These are phyloP conservation scores for Stylonectria norvegica DNA, from an alignment of 2,329 filamentous ascomycete genomes.

Conservation along the genomic window DNA sequence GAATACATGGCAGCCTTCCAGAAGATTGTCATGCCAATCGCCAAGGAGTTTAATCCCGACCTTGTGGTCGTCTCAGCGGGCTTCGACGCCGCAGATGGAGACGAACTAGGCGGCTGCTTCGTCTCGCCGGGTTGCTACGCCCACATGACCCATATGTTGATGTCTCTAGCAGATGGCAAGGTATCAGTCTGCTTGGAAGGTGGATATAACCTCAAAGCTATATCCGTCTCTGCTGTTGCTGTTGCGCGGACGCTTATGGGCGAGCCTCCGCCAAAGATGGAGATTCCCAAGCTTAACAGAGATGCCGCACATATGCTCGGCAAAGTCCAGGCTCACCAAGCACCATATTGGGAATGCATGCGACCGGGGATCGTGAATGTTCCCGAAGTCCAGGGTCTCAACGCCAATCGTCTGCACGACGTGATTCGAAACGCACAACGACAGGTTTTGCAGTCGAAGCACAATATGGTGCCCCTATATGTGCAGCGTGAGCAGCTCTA, in stretches of 20 bases:
- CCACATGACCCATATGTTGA: conserved; percentile 99
- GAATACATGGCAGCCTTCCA: conserved; percentile 98
- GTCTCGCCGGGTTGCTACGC: conserved; percentile 90
- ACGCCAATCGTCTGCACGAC: conserved; percentile 68
- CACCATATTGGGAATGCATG: conserved; percentile 84
- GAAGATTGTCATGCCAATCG: conserved; percentile 93
- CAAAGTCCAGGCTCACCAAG: conserved; percentile 58
- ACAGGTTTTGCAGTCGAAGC: conserved; percentile 64
- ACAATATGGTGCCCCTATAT: conserved; percentile 75
- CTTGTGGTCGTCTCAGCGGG: conserved; percentile 93
- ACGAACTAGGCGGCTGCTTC: conserved; percentile 88
- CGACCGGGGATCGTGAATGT: conserved; percentile 62
- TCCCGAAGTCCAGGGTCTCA: conserved; percentile 48
- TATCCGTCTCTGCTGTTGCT: conserved; percentile 86
- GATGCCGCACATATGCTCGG: conserved; percentile 55
- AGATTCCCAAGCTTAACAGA: conserved; percentile 54
- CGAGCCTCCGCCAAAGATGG: conserved; percentile 71
- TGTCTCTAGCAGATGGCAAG: conserved; percentile 87
- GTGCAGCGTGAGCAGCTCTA: conserved; percentile 72
- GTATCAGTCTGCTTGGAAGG: conserved; percentile 92
- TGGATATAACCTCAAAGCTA: conserved; percentile 90
- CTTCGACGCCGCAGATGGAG: conserved; percentile 92
- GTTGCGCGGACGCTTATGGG: conserved; percentile 94
- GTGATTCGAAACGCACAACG: conserved; percentile 76
- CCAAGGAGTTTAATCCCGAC: conserved; percentile 88